Conservation (phyloP, 2,329 filamentous ascomycete species). For the Coniochaeta sp. region DNA sequence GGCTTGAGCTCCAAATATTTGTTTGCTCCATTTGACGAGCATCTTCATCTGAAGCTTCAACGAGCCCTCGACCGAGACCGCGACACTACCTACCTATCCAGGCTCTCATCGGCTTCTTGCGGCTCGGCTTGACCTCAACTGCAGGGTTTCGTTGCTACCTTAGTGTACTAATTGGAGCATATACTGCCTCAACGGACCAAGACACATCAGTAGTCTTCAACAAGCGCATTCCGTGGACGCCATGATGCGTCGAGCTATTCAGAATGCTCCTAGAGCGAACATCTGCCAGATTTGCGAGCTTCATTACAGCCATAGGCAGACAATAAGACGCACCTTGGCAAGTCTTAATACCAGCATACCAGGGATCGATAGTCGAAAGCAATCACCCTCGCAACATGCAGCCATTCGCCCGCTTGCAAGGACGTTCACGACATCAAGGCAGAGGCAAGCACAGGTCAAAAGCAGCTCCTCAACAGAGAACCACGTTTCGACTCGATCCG, state of each 20-base stretch:
- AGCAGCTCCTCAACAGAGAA: background rate
- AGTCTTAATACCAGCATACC: background rate
- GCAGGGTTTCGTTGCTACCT: background rate
- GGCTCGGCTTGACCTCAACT: background rate
- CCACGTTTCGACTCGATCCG: background rate
- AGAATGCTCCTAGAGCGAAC: conserved; percentile 12
- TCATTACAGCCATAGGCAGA: conserved; percentile 10
- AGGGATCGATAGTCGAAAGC: background rate
- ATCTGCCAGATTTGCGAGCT: conserved; percentile 20
- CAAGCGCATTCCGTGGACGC: background rate
- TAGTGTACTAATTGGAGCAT: background rate
- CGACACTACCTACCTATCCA: background rate
- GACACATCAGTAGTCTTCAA: background rate
- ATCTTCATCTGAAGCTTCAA: background rate
- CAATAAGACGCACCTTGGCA: background rate
- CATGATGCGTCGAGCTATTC: conserved; percentile 16
- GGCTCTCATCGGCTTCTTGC: background rate
- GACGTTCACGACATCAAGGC: background rate
- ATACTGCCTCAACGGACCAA: background rate
- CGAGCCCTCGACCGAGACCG: background rate
- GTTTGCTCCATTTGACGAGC: background rate
- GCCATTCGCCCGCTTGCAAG: background rate
- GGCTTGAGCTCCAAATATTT: conserved; percentile 3
- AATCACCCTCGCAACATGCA: background rate
- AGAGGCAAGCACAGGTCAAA: background rate